phyloP scores from a whole-genome alignment of 768 basidiomycete species.

The Fomitopsis pulvina region DNA sequence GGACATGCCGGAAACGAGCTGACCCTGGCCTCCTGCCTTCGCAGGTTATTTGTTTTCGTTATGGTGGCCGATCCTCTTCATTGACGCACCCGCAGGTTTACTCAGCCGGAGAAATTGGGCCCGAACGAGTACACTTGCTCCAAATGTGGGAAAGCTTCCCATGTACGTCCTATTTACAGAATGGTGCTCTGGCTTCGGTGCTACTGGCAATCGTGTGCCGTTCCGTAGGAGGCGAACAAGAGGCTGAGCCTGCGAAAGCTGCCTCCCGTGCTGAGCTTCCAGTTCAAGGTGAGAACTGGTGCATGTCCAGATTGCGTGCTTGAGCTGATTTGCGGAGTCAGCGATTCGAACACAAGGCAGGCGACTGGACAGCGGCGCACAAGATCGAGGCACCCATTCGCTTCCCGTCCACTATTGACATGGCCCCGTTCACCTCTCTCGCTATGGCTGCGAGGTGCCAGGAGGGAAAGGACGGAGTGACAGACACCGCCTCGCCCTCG shows the following conservation, averaged over 20 bases:
- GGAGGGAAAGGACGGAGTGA: conserved; percentile 26
- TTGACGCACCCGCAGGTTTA: conserved; percentile 50
- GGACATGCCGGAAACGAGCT: conserved; percentile 43
- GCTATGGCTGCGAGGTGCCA: conserved; percentile 46
- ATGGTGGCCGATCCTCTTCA: conserved; percentile 4
- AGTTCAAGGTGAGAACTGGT: conserved; percentile 69
- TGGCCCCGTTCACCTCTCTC: conserved; percentile 80
- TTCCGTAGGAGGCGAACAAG: conserved; percentile 56
- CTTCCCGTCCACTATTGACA: conserved; percentile 80
- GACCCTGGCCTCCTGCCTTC: conserved; percentile 69
- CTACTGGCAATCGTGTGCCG: conserved; percentile 3
- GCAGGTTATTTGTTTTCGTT: conserved; percentile 40
- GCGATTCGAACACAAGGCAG: conserved; percentile 88
- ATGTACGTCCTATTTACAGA: conserved; percentile 33
- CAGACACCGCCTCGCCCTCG: conserved; percentile 10
- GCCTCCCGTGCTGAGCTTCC: conserved; percentile 87
- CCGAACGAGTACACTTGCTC: conserved; percentile 79
- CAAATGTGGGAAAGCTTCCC: conserved; percentile 69
- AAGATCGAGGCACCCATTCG: conserved; percentile 83
- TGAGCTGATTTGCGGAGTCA: conserved; percentile 24
- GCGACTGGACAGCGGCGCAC: conserved; percentile 63
- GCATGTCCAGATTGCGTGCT: not conserved
- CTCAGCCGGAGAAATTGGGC: conserved; percentile 78
- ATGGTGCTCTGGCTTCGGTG: not conserved
- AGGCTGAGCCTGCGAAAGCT: conserved; percentile 79